These are phyloP conservation scores for Lepidium aucheri DNA, from an alignment of 345 rosid genomes.

Conservation along the genomic window DNA sequence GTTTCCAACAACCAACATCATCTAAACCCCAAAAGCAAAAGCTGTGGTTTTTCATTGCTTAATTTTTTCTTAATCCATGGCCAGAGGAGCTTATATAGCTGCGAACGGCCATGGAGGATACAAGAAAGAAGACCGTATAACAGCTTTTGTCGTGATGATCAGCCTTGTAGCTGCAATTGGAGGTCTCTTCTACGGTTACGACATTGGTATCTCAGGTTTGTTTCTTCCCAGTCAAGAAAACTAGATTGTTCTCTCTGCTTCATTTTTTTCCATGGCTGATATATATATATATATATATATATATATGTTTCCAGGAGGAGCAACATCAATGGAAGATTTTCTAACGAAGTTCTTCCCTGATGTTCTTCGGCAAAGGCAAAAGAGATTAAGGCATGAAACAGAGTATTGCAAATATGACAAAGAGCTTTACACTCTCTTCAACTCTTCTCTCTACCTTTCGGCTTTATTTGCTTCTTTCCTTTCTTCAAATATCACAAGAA, in stretches of 20 bases:
- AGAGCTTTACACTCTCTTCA: slow-evolving; percentile 34
- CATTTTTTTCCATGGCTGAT: not conserved
- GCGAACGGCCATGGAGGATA: not conserved
- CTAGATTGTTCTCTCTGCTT: not conserved
- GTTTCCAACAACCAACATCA: not conserved
- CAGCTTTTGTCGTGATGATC: slow-evolving; percentile 10
- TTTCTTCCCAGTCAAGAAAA: not conserved
- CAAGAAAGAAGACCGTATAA: not conserved
- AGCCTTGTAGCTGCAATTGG: slow-evolving; percentile 34
- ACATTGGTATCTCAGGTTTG: slow-evolving; percentile 43
- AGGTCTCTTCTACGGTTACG: slow-evolving; percentile 41
- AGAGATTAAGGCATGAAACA: slow-evolving; percentile 5
- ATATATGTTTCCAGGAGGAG: slow-evolving; percentile 27
- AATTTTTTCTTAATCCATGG: not conserved
- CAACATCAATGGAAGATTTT: slow-evolving; percentile 43
- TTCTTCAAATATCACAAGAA: slow-evolving; percentile 14
- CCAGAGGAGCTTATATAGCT: not conserved
- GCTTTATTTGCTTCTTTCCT: slow-evolving; percentile 31
- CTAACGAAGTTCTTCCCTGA: slow-evolving; percentile 33
- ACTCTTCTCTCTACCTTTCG: slow-evolving; percentile 40
- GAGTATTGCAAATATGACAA: slow-evolving; percentile 38
- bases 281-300: not conserved
- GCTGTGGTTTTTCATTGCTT: not conserved
- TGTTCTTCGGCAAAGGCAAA: slow-evolving; percentile 10
- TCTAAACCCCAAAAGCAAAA: not conserved